Evolutionary conservation across 371 early-diverging fungal genomes (phyloP), one percentile per base, ranked within the genome.

Genomic region (Rhizopus stolonifer): DNA sequence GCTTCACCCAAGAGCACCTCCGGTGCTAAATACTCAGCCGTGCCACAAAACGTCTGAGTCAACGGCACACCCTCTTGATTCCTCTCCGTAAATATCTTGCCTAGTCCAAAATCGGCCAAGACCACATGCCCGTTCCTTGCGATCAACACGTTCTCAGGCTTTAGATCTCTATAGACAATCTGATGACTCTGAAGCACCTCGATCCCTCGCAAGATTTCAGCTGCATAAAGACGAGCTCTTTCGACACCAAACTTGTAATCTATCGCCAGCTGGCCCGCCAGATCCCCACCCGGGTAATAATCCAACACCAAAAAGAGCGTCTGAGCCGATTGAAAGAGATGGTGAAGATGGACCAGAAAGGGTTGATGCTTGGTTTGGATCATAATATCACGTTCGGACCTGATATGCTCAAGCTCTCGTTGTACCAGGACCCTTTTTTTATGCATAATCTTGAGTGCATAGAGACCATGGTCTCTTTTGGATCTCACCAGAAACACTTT

Each of bases 31-130:
- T 92, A 92, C 49, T 95, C 97, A 1, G 96, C 90, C 0, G 99
- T 96, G 4, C 99, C 99, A 60, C 97, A 95, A 61, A 95, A 93
- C 0, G 96, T 96, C 46, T 82, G 83, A 33, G 94, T 94, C 44
- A 72, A 72, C n/a, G 62, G 60, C 7, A 53, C 46, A 24, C 42
- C 53, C 8, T 61, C 46, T 36, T 58, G 62, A 29, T 58, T 45
- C 2, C 70, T 21, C n/a, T 64, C 61, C 32, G 65, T 33, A 31
- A 86, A 83, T 13, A 85, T 78, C 54, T 87, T 90, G 22, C 88
- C 88, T 10, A 95, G 67, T 0, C 95, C 94, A 69, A 95, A 93
- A 62, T 95, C 95, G 0, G 90, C 83, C 29, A 95, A 65, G 31
- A 90, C 87, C 39, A 95, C 79, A 61, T 94, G 94, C n/a, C 95